Conservation (phyloP, 2,329 filamentous ascomycete genomes). For the Fusarium brachygibbosum region DNA sequence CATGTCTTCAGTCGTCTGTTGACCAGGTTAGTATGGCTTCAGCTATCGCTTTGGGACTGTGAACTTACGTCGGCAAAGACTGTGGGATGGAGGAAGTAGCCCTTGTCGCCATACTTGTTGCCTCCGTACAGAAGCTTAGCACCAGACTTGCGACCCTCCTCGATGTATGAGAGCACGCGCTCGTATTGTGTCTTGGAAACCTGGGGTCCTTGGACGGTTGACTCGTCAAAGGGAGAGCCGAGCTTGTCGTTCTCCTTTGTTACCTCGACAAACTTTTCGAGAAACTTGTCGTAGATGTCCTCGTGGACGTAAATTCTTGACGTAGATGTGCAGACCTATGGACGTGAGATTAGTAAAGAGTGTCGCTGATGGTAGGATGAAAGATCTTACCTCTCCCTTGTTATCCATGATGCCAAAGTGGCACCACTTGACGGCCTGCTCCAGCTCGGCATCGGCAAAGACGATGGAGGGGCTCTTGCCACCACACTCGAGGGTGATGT, state of each 20-base stretch:
- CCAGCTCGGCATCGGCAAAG: slow-evolving; percentile 70
- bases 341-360: background rate
- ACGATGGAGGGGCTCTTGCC: slow-evolving; percentile 70
- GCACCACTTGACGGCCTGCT: slow-evolving; percentile 69
- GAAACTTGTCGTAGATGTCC: slow-evolving; percentile 68
- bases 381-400: slow-evolving; percentile 63
- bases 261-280: slow-evolving; percentile 65
- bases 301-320: slow-evolving; percentile 72
- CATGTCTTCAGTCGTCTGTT: slow-evolving; percentile 46
- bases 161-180: slow-evolving; percentile 73
- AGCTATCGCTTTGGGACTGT: background rate
- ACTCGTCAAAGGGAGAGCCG: slow-evolving; percentile 72
- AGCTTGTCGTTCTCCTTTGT: slow-evolving; percentile 66
- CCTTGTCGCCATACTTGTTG: slow-evolving; percentile 41
- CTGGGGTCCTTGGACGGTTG: slow-evolving; percentile 75
- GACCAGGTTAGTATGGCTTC: slow-evolving; percentile 33
- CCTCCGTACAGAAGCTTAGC: slow-evolving; percentile 65
- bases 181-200: slow-evolving; percentile 75
- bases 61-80: slow-evolving; percentile 48
- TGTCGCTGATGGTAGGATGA: fast-evolving
- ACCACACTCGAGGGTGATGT: slow-evolving; percentile 70
- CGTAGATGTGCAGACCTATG: slow-evolving; percentile 68
- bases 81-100: slow-evolving; percentile 49
- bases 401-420: slow-evolving; percentile 63
- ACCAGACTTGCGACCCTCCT: slow-evolving; percentile 72